Percentiles rank a stretch among this genome's conserved stretches.
Conservation (phyloP, 148 eudicot species). For the Chenopodium berlandieri region DNA sequence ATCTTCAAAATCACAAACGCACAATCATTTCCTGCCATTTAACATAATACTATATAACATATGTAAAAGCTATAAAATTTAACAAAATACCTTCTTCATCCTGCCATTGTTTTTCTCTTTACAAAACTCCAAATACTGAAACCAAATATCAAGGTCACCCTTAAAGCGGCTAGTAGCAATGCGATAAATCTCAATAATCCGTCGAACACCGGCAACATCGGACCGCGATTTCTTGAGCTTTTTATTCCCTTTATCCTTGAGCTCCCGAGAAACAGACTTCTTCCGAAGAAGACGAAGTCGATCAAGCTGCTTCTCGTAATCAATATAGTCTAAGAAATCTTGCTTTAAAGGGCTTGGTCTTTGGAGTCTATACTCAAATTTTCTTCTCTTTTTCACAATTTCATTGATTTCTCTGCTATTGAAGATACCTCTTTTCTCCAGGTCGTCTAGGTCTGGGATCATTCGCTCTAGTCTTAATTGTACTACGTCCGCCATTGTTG, state of each 20-base stretch:
- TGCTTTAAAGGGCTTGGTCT: slow-evolving; percentile 69
- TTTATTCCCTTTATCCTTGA: slow-evolving; percentile 32
- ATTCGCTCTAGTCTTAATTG: slow-evolving; percentile 77
- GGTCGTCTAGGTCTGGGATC: slow-evolving; percentile 78
- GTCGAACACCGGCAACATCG: slow-evolving; percentile 55
- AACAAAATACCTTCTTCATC: slow-evolving; percentile 68
- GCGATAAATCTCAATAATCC: slow-evolving; percentile 60
- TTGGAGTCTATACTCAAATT: slow-evolving; percentile 72
- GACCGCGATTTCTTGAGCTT: slow-evolving; percentile 50
- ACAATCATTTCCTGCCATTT: not conserved
- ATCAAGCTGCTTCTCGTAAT: slow-evolving; percentile 67
- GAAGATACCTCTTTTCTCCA: slow-evolving; percentile 70
- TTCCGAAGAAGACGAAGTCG: slow-evolving; percentile 52
- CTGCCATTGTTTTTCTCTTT: slow-evolving; percentile 55
- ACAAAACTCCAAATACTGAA: slow-evolving; percentile 81
- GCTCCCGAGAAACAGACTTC: slow-evolving; percentile 30
- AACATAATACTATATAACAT: too few relatives aligned
- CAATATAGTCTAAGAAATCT: slow-evolving; percentile 64
- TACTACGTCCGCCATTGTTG: slow-evolving; percentile 81
- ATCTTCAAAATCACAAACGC: not conserved
- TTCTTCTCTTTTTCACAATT: slow-evolving; percentile 65
- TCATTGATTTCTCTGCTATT: slow-evolving; percentile 49
- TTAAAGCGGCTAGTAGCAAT: slow-evolving; percentile 73
- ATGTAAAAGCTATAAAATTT: too few relatives aligned
- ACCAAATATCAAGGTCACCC: slow-evolving; percentile 82